Conservation (phyloP, 179 eudicot species). For the Kewa caespitosa region DNA sequence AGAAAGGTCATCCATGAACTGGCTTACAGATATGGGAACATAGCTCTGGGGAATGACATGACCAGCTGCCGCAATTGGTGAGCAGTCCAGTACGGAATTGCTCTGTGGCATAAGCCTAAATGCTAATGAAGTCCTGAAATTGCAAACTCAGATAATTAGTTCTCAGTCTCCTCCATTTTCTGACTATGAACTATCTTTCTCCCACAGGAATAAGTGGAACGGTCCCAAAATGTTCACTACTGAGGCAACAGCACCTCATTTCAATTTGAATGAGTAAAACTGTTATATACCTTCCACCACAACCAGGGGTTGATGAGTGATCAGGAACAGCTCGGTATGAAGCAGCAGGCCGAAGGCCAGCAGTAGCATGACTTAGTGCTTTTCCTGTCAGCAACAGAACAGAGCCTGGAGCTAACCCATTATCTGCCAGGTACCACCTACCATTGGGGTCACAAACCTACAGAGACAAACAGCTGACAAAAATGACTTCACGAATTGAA, state of each 20-base stretch:
- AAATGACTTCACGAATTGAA: slow-evolving; percentile 28
- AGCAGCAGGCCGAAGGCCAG: slow-evolving; percentile 87
- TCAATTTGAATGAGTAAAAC: background rate
- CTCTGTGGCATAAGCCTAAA: slow-evolving; percentile 85
- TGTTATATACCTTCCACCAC: slow-evolving; percentile 62
- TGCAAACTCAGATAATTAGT: background rate
- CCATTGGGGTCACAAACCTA: slow-evolving; percentile 95
- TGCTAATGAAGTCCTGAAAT: slow-evolving; percentile 72
- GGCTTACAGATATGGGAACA: slow-evolving; percentile 78
- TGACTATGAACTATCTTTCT: background rate
- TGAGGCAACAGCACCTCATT: background rate
- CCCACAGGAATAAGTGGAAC: background rate
- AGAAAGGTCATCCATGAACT: slow-evolving; percentile 88
- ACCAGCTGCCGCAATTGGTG: slow-evolving; percentile 76
- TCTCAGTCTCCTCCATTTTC: background rate
- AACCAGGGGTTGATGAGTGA: slow-evolving; percentile 32
- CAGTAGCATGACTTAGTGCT: slow-evolving; percentile 90
- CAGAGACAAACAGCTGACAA: slow-evolving; percentile 25
- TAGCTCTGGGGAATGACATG: slow-evolving; percentile 86
- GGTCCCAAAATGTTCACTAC: background rate
- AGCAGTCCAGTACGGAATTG: slow-evolving; percentile 72
- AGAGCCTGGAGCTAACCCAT: slow-evolving; percentile 61
- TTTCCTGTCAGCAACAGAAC: slow-evolving; percentile 76
- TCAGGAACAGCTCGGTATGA: slow-evolving; percentile 64
- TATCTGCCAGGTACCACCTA: slow-evolving; percentile 88